Conservation (phyloP, 2,329 filamentous ascomycete species). For the Aspergillus neotritici region DNA sequence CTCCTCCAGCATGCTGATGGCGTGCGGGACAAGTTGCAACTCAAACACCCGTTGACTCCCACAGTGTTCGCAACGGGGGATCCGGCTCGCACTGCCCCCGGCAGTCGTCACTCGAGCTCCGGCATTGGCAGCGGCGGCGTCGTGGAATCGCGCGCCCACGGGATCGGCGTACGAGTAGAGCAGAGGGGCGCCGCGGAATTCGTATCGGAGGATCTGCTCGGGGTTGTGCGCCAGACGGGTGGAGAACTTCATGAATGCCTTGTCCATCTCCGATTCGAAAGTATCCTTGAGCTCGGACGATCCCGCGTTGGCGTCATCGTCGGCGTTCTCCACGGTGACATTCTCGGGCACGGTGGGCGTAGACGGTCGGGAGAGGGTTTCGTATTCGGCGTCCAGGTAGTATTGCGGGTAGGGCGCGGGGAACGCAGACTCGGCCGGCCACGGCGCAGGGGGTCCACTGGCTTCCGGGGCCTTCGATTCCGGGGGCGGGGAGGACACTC, state of each 20-base stretch:
- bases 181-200: conserved; percentile 66
- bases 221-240: conserved; percentile 73
- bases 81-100: conserved; percentile 33
- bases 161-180: conserved; percentile 74
- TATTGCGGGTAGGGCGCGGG: conserved; percentile 68
- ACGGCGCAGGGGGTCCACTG: conserved; percentile 57
- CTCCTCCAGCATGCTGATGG: conserved; percentile 80
- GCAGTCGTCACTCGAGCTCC: conserved; percentile 25
- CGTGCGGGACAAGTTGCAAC: conserved; percentile 83
- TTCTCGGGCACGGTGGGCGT: conserved; percentile 46
- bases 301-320: conserved; percentile 31
- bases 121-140: conserved; percentile 13
- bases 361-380: conserved; percentile 62
- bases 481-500: conserved; percentile 41
- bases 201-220: conserved; percentile 75
- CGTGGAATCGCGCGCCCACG: conserved; percentile 60
- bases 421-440: conserved; percentile 63
- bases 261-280: conserved; percentile 70
- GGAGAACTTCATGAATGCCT: conserved; percentile 73
- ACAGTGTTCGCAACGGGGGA: conserved; percentile 74
- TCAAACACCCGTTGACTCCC: conserved; percentile 75
- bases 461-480: conserved; percentile 28
- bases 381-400: conserved; percentile 87
- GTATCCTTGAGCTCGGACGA: conserved; percentile 57
- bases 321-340: conserved; percentile 39